Conservation (phyloP, 441 rosid genomes). For the Sinapis alba region DNA sequence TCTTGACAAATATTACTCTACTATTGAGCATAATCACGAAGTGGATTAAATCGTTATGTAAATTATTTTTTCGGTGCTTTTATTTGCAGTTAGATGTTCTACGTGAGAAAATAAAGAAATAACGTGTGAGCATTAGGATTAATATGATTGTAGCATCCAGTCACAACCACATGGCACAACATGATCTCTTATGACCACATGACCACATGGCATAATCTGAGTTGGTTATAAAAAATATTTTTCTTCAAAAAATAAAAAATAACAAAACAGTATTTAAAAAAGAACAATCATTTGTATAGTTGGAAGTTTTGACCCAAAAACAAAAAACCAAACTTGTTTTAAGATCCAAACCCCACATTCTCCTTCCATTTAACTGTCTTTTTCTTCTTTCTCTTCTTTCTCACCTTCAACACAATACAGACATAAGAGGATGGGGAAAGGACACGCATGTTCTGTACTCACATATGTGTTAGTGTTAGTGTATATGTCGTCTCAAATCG, state of each 20-base stretch:
- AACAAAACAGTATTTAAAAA: background rate
- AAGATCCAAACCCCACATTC: slow-evolving; percentile 24
- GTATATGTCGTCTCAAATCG: slow-evolving; percentile 21
- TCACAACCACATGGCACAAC: slow-evolving; percentile 51
- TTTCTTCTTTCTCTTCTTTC: background rate
- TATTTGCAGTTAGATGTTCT: background rate
- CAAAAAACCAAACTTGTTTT: background rate
- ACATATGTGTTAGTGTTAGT: slow-evolving; percentile 35
- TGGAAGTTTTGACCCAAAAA: slow-evolving; percentile 17
- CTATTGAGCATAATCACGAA: background rate
- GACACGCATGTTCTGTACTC: slow-evolving; percentile 3
- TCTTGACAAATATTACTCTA: background rate
- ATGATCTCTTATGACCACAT: slow-evolving; percentile 20
- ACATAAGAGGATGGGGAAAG: slow-evolving; percentile 36
- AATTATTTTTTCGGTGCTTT: background rate
- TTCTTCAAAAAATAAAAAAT: background rate
- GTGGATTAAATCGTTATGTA: background rate
- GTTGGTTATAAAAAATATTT: background rate
- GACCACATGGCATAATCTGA: slow-evolving; percentile 1
- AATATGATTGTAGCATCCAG: slow-evolving; percentile 8
- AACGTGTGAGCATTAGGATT: background rate
- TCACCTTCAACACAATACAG: background rate
- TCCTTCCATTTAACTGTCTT: slow-evolving; percentile 25
- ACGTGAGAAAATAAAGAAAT: background rate
- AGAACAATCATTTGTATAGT: slow-evolving; percentile 36